Conservation (phyloP, 164 flowering plant genomes). For the Aristolochia contorta region DNA sequence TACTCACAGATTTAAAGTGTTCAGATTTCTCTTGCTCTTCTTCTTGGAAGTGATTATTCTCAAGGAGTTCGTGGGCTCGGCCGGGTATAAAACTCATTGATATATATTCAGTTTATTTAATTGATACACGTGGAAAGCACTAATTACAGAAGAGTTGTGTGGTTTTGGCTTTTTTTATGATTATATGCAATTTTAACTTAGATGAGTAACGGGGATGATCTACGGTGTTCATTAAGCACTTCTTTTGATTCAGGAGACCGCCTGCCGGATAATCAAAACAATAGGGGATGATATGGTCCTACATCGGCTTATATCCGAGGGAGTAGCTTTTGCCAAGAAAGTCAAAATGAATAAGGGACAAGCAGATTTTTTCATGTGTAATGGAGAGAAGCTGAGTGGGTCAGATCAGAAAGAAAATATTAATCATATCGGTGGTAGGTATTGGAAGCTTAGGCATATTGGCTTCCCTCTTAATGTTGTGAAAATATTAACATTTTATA, state of each 20-base stretch:
- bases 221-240: neutral
- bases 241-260: slow-evolving; percentile 48
- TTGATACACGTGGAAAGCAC: neutral
- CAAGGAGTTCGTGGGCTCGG: slow-evolving; percentile 77
- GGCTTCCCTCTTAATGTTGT: too few relatives aligned
- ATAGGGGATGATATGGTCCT: slow-evolving; percentile 55
- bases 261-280: slow-evolving; percentile 66
- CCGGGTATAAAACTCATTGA: slow-evolving; percentile 34
- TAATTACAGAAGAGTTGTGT: neutral
- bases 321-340: slow-evolving; percentile 49
- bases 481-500: too few relatives aligned
- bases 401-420: slow-evolving; percentile 13
- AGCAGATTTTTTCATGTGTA: slow-evolving; percentile 13
- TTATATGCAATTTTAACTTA: neutral
- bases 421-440: neutral
- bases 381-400: slow-evolving; percentile 24
- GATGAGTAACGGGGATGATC: neutral
- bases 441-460: too few relatives aligned
- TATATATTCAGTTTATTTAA: neutral
- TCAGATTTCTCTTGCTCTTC: slow-evolving; percentile 77
- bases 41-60: slow-evolving; percentile 90
- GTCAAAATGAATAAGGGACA: slow-evolving; percentile 37
- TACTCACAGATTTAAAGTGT: slow-evolving; percentile 5
- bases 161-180: neutral
- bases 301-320: slow-evolving; percentile 52